Conservation (phyloP, 2,329 filamentous ascomycete genomes). For the Huntiella moniliformis region DNA sequence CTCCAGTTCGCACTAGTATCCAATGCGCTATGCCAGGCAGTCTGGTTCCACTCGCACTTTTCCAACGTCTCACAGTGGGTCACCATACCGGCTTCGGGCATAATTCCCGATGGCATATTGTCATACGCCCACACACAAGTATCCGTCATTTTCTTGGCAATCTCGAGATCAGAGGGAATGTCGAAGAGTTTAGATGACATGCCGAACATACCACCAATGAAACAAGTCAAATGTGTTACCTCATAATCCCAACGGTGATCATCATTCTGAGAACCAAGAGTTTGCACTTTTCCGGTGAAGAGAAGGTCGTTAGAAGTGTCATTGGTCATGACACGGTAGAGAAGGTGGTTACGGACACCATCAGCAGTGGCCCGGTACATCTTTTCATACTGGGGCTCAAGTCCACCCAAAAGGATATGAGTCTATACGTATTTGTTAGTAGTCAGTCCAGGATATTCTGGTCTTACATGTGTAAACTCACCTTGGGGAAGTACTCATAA, state of each 20-base stretch:
- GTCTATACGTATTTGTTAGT: slow-evolving; percentile 28
- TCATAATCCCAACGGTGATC: slow-evolving; percentile 36
- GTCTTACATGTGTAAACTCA: slow-evolving; percentile 13
- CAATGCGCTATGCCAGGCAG: slow-evolving; percentile 28
- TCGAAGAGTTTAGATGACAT: slow-evolving; percentile 45
- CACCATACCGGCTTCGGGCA: slow-evolving; percentile 36
- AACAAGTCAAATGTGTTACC: slow-evolving; percentile 45
- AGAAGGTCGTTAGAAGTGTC: slow-evolving; percentile 46
- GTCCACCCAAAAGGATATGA: slow-evolving; percentile 58
- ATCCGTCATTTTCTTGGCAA: slow-evolving; percentile 43
- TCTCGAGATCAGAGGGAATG: slow-evolving; percentile 39
- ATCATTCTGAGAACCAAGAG: slow-evolving; percentile 23
- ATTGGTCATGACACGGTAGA: slow-evolving; percentile 59
- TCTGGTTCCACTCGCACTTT: slow-evolving; percentile 33
- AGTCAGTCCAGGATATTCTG: not conserved
- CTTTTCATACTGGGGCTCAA: slow-evolving; percentile 49
- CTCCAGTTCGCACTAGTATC: slow-evolving; percentile 28
- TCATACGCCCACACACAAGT: slow-evolving; percentile 55
- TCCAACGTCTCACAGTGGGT: slow-evolving; percentile 28
- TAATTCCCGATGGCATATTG: slow-evolving; percentile 39
- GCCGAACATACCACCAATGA: slow-evolving; percentile 52
- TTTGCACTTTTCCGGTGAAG: slow-evolving; percentile 45
- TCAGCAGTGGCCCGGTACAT: slow-evolving; percentile 53
- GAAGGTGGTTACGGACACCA: slow-evolving; percentile 50
- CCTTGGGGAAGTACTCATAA: slow-evolving; percentile 52